A percentile compares a stretch with the other conserved stretches of the same genome.
Evolutionary conservation across 179 eudicot genomes (phyloP).

Genomic region (Carnegiea gigantea): DNA sequence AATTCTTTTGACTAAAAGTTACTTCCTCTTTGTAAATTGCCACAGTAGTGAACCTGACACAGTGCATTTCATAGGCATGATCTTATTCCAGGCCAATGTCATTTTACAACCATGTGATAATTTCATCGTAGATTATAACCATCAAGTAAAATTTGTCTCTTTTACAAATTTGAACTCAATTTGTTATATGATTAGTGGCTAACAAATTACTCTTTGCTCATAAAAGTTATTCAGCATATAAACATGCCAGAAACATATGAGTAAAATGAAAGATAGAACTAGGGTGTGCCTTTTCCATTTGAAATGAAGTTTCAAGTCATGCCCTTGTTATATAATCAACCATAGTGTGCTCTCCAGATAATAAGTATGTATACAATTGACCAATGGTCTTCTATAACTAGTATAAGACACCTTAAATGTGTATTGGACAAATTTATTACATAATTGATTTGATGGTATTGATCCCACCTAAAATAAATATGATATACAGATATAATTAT

Average conservation of each 20-base stretch:
- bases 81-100: neutral
- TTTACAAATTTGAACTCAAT: neutral
- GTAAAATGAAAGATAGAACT: neutral
- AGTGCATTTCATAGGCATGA: too few species aligned
- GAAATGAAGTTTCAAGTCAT: neutral
- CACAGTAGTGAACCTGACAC: too few species aligned
- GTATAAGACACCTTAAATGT: neutral
- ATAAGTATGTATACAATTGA: neutral
- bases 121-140: neutral
- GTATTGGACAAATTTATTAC: neutral
- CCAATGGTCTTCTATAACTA: neutral
- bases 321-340: neutral
- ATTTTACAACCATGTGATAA: neutral
- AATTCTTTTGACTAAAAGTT: too few species aligned
- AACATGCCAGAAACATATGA: neutral
- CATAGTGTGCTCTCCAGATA: neutral
- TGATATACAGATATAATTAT: too few species aligned
- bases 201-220: neutral
- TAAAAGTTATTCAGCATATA: neutral
- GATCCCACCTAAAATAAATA: neutral
- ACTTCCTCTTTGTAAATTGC: too few species aligned
- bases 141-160: slow-evolving; percentile 1
- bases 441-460: neutral
- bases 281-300: neutral
- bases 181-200: neutral